phyloP scores from a whole-genome alignment of 2,329 filamentous ascomycete species.

The Calonectria hawksworthii region DNA sequence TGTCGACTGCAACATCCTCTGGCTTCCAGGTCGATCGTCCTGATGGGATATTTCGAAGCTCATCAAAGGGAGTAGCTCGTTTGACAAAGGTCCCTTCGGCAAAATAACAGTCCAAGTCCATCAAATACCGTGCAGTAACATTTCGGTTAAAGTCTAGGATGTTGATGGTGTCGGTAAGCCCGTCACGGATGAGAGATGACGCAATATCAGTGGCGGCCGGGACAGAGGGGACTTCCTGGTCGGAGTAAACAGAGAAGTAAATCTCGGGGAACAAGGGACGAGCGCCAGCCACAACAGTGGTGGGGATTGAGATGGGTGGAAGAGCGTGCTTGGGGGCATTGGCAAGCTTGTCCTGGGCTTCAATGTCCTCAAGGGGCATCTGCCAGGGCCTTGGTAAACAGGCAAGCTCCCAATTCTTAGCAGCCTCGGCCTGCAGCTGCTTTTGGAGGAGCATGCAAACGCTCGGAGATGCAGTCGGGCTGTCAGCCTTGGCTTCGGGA shows the following conservation, averaged over 20 bases:
- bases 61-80: constrained; percentile 92
- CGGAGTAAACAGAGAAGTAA: constrained; percentile 91
- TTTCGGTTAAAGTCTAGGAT: constrained; percentile 94
- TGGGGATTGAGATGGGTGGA: constrained; percentile 81
- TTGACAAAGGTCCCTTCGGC: constrained; percentile 91
- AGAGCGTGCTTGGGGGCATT: constrained; percentile 81
- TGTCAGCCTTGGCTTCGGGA: constrained; percentile 72
- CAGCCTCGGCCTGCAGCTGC: constrained; percentile 84
- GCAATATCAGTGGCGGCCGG: constrained; percentile 83
- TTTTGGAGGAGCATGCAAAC: constrained; percentile 86
- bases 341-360: constrained; percentile 71
- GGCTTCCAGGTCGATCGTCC: constrained; percentile 91
- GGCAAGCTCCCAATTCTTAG: constrained; percentile 80
- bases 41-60: constrained; percentile 78
- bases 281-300: constrained; percentile 80
- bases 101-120: constrained; percentile 97
- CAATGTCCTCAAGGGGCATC: constrained; percentile 72
- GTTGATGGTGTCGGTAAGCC: constrained; percentile 92
- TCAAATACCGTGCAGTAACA: constrained; percentile 86
- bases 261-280: constrained; percentile 90
- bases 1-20: constrained; percentile 97
- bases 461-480: constrained; percentile 74
- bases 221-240: constrained; percentile 91
- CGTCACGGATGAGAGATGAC: constrained; percentile 86
- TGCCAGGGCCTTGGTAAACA: constrained; percentile 79